Evolutionary conservation across 2,329 filamentous ascomycete genomes (phyloP), one percentile per base, ranked within the genome.

Genomic region (Hymenoscyphus infarciens): DNA sequence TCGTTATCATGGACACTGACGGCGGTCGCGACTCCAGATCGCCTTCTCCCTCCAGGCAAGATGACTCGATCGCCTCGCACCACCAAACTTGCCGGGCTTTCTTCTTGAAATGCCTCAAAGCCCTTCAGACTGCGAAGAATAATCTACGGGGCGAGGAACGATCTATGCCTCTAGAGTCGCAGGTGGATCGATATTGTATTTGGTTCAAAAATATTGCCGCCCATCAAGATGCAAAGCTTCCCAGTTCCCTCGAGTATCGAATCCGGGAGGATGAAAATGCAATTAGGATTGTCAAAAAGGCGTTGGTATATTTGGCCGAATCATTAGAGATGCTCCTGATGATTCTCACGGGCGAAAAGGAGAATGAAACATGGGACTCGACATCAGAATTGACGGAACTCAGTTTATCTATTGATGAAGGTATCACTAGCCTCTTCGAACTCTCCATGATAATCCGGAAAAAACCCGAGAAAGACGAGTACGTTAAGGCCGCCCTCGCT

Each of bases 181-280:
- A 53, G 13, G n/a, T 27, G 15, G 11, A 49, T 7, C 57, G 42
- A 19, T 59, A 33, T 38, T 16, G 53, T 27, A 19, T 61, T 19
- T 61, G 60, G 60, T 19, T 27, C n/a, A 61, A 38, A 45, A 63
- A 59, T 25, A 63, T 63, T n/a, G 42, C 61, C n/a, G 61, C 61
- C 8, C 13, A 22, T 11, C 61, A 63, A 54, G 56, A 59, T 35
- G 49, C 13, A 16, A 15, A 19, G 16, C 29, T 63, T 11, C 61
- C 56, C 13, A 56, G 29, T 35, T 63, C 61, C 25, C 52, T 63
- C 8, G 61, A 59, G 57, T 59, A 59, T 54, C 61, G 49, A 0
- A 45, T 63, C 15, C 5, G 57, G 29, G 35, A 59, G 7, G 38
- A 63, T 25, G 49, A 55, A 13, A 56, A 42, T n/a, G 42, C 56